Percentiles rank a stretch among this genome's conserved stretches.
phyloP scores from a whole-genome alignment of 345 rosid genomes.

The Ceriops tagal region DNA sequence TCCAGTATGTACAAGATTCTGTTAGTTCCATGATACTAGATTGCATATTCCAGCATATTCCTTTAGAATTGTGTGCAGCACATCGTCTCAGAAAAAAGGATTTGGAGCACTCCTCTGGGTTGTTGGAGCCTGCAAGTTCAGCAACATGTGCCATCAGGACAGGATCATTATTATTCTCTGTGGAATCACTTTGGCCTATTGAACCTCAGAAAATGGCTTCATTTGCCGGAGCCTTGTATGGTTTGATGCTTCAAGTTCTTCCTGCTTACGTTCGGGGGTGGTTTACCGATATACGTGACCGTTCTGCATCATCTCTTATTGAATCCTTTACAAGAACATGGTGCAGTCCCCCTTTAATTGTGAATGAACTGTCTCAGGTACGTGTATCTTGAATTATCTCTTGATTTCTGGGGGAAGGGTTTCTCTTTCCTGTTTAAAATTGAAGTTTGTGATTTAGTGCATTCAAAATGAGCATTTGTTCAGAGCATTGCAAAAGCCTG shows the following conservation, averaged over 20 bases:
- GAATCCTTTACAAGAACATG: constrained; percentile 86
- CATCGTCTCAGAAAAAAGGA: constrained; percentile 75
- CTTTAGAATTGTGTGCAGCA: constrained; percentile 48
- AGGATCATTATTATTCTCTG: constrained; percentile 57
- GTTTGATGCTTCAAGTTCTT: constrained; percentile 78
- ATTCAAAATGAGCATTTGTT: too few species aligned
- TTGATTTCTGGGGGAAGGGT: background rate
- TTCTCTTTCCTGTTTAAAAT: too few species aligned
- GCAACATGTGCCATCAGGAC: constrained; percentile 59
- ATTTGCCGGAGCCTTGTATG: constrained; percentile 83
- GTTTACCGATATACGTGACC: constrained; percentile 86
- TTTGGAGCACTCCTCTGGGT: constrained; percentile 47
- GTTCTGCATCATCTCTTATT: constrained; percentile 52
- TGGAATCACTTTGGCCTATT: constrained; percentile 85
- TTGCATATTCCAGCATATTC: constrained; percentile 91
- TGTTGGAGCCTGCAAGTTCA: constrained; percentile 64
- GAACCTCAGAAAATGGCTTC: constrained; percentile 58
- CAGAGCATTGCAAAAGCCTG: too few species aligned
- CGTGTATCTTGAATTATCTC: constrained; percentile 16
- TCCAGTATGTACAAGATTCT: constrained; percentile 73
- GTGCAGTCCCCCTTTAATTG: constrained; percentile 87
- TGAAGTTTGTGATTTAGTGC: too few species aligned
- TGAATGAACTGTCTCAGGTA: constrained; percentile 87
- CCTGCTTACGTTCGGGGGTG: constrained; percentile 95
- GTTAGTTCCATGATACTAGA: constrained; percentile 60